Base-by-base conservation (phyloP, 345 rosid genomes). In the Dovyalis caffra region DNA sequence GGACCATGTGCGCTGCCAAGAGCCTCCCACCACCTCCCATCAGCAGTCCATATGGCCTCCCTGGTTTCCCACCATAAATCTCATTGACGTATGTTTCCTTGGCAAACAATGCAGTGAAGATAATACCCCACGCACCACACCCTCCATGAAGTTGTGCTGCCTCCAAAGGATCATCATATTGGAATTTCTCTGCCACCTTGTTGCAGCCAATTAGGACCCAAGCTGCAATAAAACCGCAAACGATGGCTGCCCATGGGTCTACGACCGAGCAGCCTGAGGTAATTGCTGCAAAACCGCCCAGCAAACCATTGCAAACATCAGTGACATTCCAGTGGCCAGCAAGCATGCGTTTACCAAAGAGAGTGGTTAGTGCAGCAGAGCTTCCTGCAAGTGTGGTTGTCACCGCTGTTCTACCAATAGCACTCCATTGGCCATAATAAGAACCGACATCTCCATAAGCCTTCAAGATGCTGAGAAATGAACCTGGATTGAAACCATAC, bases 141-240 rank as follows among this genome's bases (percentile, higher is more conserved):
- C 87, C 89, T 0, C 83, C 87, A 25, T 86, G 85, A 34, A 86
- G 84, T 69, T 86, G 87, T 10, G 89, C 87, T 0, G 84, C 89
- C 72, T 84, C 89, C 11, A 84, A 49, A 0, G 86, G 89, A 77
- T 86, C 89, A 23, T 86, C 89, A 34, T 26, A 86, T 8, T 37
- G 14, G 6, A 74, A 18, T 58, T 29, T 82, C 11, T 84, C 86
- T 0, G 89, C 87, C 5, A 84, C 21, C 38, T 72, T 84, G 25
- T 84, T 82, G 77, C 67, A 82, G 20, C 86, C 86, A 23, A 78
- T 84, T 0, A 86, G 73, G 25, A 86, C 83, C 84, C 81, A 84
- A 0, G 89, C 84, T 0, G 85, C 87, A 2, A 81, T 79, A n/a
- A 81, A 86, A 8, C 88, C 88, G 45, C 86, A 86, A 16, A 83